Percentiles rank a stretch among this genome's conserved stretches.
These are phyloP conservation scores for Arthrobotrys pseudoclavata DNA, from an alignment of 2,329 filamentous ascomycete genomes.

Conservation along the genomic window DNA sequence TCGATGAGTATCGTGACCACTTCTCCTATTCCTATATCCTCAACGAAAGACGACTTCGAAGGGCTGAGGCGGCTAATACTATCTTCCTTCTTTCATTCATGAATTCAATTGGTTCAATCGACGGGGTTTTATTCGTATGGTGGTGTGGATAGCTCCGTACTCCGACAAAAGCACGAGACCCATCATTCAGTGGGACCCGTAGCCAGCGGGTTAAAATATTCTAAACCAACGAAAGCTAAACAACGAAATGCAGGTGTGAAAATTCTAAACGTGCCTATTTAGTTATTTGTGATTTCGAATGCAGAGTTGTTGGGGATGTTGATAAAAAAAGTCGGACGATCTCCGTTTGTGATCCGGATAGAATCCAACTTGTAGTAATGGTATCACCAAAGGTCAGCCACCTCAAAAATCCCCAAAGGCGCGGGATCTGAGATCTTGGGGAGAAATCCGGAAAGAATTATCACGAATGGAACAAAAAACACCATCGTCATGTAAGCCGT, in stretches of 20 bases:
- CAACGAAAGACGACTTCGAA: not conserved
- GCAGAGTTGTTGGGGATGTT: constrained; percentile 7
- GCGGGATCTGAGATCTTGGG: not conserved
- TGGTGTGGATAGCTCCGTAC: constrained; percentile 5
- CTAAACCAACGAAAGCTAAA: not conserved
- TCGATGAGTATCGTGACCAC: not conserved
- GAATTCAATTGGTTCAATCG: not conserved
- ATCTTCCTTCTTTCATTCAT: not conserved
- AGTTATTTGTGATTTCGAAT: not conserved
- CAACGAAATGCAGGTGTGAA: not conserved
- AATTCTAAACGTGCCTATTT: not conserved
- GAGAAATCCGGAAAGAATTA: not conserved
- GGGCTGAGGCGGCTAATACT: not conserved
- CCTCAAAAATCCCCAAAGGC: not conserved
- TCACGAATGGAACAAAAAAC: constrained; percentile 1
- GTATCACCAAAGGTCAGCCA: not conserved
- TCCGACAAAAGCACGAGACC: constrained; percentile 3
- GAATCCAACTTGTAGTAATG: not conserved
- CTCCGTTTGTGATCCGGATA: constrained; percentile 3
- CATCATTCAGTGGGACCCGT: not conserved
- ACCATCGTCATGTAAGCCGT: constrained; percentile 7
- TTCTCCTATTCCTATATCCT: not conserved
- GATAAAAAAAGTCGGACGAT: not conserved
- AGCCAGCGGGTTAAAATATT: not conserved
- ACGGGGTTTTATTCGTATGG: not conserved